Percentiles rank a stretch among this genome's conserved stretches.
phyloP scores from a whole-genome alignment of 2,329 filamentous ascomycete genomes.

The Myriangium duriaei region DNA sequence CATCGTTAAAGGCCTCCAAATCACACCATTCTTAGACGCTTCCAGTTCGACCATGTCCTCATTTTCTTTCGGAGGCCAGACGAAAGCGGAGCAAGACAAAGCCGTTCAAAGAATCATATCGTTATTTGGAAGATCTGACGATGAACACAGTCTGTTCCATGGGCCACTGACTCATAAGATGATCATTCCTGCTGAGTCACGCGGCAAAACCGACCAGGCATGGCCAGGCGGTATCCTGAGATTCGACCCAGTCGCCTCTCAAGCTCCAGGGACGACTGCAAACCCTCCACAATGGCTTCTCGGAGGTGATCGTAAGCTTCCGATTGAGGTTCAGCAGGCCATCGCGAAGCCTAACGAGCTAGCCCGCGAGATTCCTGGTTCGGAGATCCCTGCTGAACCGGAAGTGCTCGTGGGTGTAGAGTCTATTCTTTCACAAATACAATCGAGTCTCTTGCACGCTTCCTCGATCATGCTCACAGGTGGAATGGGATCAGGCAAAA shows the following conservation, averaged over 20 bases:
- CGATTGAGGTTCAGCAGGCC: constrained; percentile 64
- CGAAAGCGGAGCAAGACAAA: constrained; percentile 70
- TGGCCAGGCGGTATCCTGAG: constrained; percentile 79
- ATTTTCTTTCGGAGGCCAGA: constrained; percentile 78
- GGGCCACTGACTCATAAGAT: constrained; percentile 86
- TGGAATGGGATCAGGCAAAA: constrained; percentile 82
- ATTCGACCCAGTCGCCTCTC: constrained; percentile 49
- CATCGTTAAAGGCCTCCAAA: constrained; percentile 54
- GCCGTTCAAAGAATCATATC: constrained; percentile 57
- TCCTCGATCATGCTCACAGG: constrained; percentile 87
- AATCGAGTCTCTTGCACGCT: constrained; percentile 65
- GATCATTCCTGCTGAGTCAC: constrained; percentile 51
- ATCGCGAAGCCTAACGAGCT: constrained; percentile 51
- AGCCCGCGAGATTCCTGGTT: constrained; percentile 39
- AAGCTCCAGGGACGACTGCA: constrained; percentile 29
- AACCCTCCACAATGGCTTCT: constrained; percentile 56
- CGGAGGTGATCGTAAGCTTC: constrained; percentile 60
- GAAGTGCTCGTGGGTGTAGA: constrained; percentile 76
- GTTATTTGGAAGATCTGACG: constrained; percentile 50
- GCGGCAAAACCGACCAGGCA: constrained; percentile 41
- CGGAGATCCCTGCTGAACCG: constrained; percentile 40
- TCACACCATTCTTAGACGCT: constrained; percentile 56
- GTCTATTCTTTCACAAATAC: constrained; percentile 55
- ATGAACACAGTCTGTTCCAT: constrained; percentile 53
- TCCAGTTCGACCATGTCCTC: constrained; percentile 28